Conservation (phyloP, 2,329 filamentous ascomycete species). For the Pseudogymnoascus pannorum region DNA sequence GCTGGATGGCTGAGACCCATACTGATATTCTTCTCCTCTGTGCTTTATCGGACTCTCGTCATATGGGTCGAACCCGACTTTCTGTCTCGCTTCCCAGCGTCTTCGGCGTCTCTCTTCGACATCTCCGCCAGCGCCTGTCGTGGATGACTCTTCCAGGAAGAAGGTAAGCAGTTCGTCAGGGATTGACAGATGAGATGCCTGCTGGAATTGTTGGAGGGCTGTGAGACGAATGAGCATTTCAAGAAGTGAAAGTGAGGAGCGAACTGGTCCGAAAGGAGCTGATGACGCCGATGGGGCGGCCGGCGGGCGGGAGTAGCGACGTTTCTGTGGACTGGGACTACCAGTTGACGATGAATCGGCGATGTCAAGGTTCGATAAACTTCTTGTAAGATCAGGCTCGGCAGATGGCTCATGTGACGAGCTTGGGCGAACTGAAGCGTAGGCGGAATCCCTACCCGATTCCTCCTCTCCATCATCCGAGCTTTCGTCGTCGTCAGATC, state of each 20-base stretch:
- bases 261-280: slow-evolving; percentile 44
- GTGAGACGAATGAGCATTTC: slow-evolving; percentile 67
- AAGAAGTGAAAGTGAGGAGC: slow-evolving; percentile 62
- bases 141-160: slow-evolving; percentile 62
- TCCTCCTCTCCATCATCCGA: slow-evolving; percentile 20
- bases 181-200: slow-evolving; percentile 63
- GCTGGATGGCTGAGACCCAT: slow-evolving; percentile 1
- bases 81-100: slow-evolving; percentile 50
- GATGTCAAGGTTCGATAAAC: slow-evolving; percentile 22
- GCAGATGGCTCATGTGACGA: slow-evolving; percentile 15
- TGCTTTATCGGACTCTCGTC: slow-evolving; percentile 62
- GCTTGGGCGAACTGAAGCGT: slow-evolving; percentile 18
- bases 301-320: background rate
- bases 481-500: slow-evolving; percentile 43
- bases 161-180: slow-evolving; percentile 68
- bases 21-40: slow-evolving; percentile 54
- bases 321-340: slow-evolving; percentile 10
- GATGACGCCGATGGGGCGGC: slow-evolving; percentile 17
- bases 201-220: slow-evolving; percentile 67
- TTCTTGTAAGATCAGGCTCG: slow-evolving; percentile 14
- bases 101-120: slow-evolving; percentile 52
- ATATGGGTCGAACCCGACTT: slow-evolving; percentile 66
- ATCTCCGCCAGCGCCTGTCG: slow-evolving; percentile 57
- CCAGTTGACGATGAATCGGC: slow-evolving; percentile 18
- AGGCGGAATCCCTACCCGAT: slow-evolving; percentile 21